These are phyloP conservation scores for Pelargonium cotyledonis DNA, from an alignment of 441 rosid genomes.

Conservation along the genomic window DNA sequence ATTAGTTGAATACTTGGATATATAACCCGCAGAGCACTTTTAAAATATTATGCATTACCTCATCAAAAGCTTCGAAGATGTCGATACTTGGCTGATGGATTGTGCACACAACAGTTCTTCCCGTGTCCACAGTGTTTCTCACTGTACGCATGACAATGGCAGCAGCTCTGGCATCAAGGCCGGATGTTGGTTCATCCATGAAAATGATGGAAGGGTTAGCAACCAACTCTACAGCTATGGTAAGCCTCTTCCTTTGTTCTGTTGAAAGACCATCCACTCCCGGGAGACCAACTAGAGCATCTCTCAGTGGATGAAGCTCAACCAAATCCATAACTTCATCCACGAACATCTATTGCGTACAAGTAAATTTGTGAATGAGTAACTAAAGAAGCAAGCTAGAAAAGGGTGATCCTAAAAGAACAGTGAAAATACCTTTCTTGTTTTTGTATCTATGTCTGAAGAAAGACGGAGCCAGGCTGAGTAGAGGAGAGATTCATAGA, in stretches of 20 bases:
- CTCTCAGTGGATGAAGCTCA: conserved; percentile 46
- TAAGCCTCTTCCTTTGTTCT: conserved; percentile 64
- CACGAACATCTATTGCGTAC: conserved; percentile 43
- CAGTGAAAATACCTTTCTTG: conserved; percentile 41
- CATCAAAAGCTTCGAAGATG: conserved; percentile 27
- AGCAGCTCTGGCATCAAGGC: conserved; percentile 76
- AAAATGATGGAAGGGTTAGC: conserved; percentile 71
- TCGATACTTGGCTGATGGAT: conserved; percentile 49
- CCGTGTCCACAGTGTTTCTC: conserved; percentile 38
- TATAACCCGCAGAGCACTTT: no score
- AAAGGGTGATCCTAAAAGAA: no score
- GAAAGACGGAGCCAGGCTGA: conserved; percentile 89
- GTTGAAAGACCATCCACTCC: conserved; percentile 65
- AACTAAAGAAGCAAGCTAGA: no score
- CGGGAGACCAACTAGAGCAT: conserved; percentile 58
- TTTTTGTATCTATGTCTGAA: conserved; percentile 54
- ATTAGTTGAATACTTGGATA: conserved; percentile 20
- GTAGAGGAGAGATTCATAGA: conserved; percentile 70
- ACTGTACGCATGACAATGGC: conserved; percentile 78
- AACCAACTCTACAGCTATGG: conserved; percentile 70
- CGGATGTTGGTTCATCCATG: conserved; percentile 83
- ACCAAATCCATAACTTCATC: conserved; percentile 66
- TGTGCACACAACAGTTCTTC: conserved; percentile 52
- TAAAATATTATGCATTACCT: no score
- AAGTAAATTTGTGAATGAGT: no score